Percentiles rank a stretch among this genome's conserved stretches.
Conservation (phyloP, 2,329 filamentous ascomycete species). For the Coniella vitis region DNA sequence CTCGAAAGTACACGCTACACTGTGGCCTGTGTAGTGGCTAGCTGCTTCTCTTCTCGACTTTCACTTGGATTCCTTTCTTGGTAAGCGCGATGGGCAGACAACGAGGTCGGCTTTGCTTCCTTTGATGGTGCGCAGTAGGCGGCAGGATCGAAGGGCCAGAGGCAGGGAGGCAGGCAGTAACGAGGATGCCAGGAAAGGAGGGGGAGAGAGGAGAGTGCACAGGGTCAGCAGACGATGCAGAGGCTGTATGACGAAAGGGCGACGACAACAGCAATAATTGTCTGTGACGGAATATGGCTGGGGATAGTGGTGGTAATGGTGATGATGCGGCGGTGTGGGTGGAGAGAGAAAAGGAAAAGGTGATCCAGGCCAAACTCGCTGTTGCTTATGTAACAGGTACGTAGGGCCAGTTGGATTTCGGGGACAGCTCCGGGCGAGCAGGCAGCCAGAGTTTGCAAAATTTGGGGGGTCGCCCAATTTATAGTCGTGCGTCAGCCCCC, state of each 20-base stretch:
- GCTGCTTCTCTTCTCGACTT: slow-evolving; percentile 16
- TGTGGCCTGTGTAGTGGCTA: slow-evolving; percentile 25
- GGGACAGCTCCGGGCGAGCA: slow-evolving; percentile 40
- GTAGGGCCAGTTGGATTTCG: slow-evolving; percentile 50
- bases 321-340: slow-evolving; percentile 18
- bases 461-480: slow-evolving; percentile 35
- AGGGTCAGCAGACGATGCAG: background rate
- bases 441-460: slow-evolving; percentile 18
- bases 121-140: too few species aligned
- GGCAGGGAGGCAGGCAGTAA: slow-evolving; percentile 3
- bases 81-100: slow-evolving; percentile 9
- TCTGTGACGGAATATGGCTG: background rate
- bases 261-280: slow-evolving; percentile 4
- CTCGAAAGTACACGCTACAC: slow-evolving; percentile 24
- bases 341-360: slow-evolving; percentile 27
- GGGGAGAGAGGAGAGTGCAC: background rate
- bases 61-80: background rate
- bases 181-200: slow-evolving; percentile 3
- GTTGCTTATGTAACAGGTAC: slow-evolving; percentile 33
- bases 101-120: background rate
- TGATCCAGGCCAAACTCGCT: slow-evolving; percentile 35
- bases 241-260: background rate
- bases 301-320: slow-evolving; percentile 22
- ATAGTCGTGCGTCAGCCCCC: slow-evolving; percentile 20
- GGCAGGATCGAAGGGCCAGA: slow-evolving; percentile 1